Conservation (phyloP, 1,284 basidiomycete species). For the Coniferiporia weirii region DNA sequence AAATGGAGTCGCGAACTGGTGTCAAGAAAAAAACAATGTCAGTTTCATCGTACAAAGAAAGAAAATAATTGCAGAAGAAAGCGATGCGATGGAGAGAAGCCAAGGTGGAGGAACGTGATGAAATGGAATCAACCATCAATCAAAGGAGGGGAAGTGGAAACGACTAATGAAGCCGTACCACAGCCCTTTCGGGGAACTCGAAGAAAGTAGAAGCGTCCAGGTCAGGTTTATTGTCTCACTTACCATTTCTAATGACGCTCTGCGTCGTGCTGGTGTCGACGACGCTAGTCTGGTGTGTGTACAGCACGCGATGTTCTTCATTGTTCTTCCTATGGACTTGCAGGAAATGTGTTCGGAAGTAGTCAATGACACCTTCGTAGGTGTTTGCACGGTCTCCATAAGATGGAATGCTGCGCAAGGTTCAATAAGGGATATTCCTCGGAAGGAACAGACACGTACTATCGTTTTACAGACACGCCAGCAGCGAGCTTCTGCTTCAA, state of each 20-base stretch:
- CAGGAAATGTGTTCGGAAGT: conserved; percentile 79
- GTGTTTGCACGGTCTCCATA: conserved; percentile 76
- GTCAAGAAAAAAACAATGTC: conserved; percentile 13
- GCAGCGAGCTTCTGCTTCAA: conserved; percentile 60
- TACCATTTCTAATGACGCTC: conserved; percentile 74
- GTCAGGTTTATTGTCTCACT: conserved; percentile 21
- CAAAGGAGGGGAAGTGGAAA: not conserved
- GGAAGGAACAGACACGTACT: conserved; percentile 40
- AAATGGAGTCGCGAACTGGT: conserved; percentile 65
- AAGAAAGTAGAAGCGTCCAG: not conserved
- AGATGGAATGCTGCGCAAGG: conserved; percentile 60
- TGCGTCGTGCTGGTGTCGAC: conserved; percentile 79
- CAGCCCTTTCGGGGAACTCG: too few species aligned
- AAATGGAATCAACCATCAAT: too few species aligned
- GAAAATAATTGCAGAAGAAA: too few species aligned
- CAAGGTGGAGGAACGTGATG: not conserved
- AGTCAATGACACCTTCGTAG: conserved; percentile 71
- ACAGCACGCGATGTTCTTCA: conserved; percentile 69
- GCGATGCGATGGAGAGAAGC: not conserved
- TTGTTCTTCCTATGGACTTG: conserved; percentile 77
- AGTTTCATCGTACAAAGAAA: not conserved
- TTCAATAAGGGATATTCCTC: conserved; percentile 15
- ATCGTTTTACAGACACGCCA: conserved; percentile 69
- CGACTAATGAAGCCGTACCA: too few species aligned
- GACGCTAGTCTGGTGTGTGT: conserved; percentile 75